A percentile compares a stretch with the other conserved stretches of the same genome.
phyloP scores from a whole-genome alignment of 768 basidiomycete genomes.

The Naganishia kalamii region DNA sequence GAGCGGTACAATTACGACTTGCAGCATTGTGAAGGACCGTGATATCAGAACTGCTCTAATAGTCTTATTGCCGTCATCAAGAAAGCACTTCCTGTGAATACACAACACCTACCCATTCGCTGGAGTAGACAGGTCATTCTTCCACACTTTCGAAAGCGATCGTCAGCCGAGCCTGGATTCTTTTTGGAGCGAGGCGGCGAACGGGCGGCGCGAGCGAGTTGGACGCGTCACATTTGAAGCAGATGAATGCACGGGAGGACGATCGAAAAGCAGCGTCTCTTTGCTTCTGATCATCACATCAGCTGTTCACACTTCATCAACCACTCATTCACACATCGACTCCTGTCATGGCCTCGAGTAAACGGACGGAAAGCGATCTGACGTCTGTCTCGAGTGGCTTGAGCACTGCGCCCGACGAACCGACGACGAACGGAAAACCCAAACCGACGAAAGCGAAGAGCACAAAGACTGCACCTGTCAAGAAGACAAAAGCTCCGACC shows the following conservation, averaged over 20 bases:
- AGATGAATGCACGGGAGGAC: neutral
- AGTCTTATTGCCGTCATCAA: too few species aligned
- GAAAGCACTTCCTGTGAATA: too few species aligned
- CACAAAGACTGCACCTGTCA: slow-evolving; percentile 2
- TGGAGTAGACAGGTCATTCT: slow-evolving; percentile 4
- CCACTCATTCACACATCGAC: neutral
- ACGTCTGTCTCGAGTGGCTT: slow-evolving; percentile 11
- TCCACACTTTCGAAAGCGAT: neutral
- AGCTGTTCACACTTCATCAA: neutral
- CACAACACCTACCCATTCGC: too few species aligned
- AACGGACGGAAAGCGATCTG: neutral
- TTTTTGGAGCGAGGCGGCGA: neutral
- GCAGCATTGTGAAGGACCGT: too few species aligned
- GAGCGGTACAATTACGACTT: too few species aligned
- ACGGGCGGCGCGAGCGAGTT: neutral
- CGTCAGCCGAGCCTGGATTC: neutral
- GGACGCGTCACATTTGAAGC: slow-evolving; percentile 1
- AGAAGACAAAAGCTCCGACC: neutral
- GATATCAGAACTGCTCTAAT: too few species aligned
- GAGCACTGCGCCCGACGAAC: neutral
- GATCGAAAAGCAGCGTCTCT: neutral
- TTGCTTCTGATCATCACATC: neutral
- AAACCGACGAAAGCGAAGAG: neutral
- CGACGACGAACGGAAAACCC: neutral
- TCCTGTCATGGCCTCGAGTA: neutral